phyloP scores from a whole-genome alignment of 2,329 filamentous ascomycete genomes.

The Xylariales sp. region DNA sequence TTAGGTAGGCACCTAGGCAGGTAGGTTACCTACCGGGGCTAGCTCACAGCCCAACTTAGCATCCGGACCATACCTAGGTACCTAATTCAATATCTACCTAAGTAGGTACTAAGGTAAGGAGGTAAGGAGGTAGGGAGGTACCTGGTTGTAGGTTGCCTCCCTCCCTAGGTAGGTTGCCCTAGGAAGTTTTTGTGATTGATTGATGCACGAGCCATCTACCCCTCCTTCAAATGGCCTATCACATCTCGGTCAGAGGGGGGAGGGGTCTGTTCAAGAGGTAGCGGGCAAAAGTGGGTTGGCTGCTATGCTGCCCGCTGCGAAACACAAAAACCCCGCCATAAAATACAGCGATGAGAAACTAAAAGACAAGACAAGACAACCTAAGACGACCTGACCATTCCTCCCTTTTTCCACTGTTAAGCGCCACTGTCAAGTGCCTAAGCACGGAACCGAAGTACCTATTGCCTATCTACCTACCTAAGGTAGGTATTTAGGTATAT shows the following conservation, averaged over 20 bases:
- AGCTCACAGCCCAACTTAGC: not conserved
- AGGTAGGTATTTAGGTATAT: too few species aligned
- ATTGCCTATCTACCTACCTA: too few species aligned
- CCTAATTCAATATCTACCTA: too few species aligned
- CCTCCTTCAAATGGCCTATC: constrained; percentile 37
- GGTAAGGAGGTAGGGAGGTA: too few species aligned
- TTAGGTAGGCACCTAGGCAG: not conserved
- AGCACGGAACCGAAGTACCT: not conserved
- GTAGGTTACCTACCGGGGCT: not conserved
- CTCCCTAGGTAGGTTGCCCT: too few species aligned
- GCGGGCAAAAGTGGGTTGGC: constrained; percentile 36
- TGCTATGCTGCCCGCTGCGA: constrained; percentile 29
- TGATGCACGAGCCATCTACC: constrained; percentile 35
- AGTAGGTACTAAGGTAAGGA: too few species aligned
- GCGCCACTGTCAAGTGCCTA: not conserved
- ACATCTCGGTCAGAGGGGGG: constrained; percentile 25
- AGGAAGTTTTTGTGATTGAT: not conserved
- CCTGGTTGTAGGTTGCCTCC: too few species aligned
- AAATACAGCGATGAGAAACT: constrained; percentile 30
- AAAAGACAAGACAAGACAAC: not conserved
- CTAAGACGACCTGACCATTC: not conserved
- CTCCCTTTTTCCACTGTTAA: constrained; percentile 8
- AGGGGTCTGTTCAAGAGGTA: constrained; percentile 27
- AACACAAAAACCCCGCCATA: constrained; percentile 48
- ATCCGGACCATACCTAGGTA: too few species aligned